Evolutionary conservation across 805 yeast species (phyloP), one percentile per base, ranked within the genome.

Genomic region (Hanseniaspora thailandica): DNA sequence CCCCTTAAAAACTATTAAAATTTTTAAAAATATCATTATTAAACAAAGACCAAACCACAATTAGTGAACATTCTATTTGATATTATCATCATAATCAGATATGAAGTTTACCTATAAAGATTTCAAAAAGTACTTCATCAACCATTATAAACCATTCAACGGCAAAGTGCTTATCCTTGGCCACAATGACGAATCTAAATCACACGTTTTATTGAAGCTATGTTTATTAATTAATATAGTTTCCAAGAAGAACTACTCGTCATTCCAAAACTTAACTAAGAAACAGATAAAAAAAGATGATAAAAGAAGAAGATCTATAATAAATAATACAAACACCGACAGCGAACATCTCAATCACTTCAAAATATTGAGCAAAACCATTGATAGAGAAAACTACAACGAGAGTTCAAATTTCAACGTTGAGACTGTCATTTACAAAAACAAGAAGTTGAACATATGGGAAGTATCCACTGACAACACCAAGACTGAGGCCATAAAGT

Each of bases 371-470:
- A 49, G 36, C n/a, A 49, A 49, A 22, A 50, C 43, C 2, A 28
- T 50, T 7, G 54, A 43, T 25, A 33, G 54, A 49, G 54, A 50
- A 28, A 43, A 43, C 13, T 50, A 34, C 26, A 26, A 50, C 26
- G 54, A 50, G 35, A 45, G 54, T 5, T 50, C 54, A 2, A 43
- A 50, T 17, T 50, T 50, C 38, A 50, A 41, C 13, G 93, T 86
- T 47, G 95, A 86, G 67, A 83, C 90, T 3, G 86, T 86, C 57
- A 80, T 84, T 55, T 85, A 82, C 68, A 83, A 82, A 65, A 84
- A 84, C 66, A 82, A 85, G 55, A 81, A 84, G 54, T 84, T 86
- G 71, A 86, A 87, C 56, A 88, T 86, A 64, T 86, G 95, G 95
- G 95, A 86, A 68, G 93, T 93, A 57, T 70, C 97, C 96, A 65